phyloP scores from a whole-genome alignment of 345 rosid genomes.

The Eutrema heterophyllum region DNA sequence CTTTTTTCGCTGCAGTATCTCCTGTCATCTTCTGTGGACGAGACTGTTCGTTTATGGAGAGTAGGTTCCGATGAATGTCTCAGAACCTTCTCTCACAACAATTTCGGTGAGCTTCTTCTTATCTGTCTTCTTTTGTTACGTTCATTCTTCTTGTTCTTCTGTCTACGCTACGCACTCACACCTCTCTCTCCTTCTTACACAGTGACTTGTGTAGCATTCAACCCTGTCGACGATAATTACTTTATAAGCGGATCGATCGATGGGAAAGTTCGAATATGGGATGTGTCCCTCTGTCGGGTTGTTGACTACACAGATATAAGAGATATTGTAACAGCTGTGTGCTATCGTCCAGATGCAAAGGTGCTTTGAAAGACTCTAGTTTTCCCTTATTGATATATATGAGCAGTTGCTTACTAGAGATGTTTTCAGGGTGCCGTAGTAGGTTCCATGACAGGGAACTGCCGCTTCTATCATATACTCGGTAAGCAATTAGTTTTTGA shows the following conservation, averaged over 20 bases:
- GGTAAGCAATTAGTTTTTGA: conserved; percentile 7
- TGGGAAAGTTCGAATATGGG: conserved; percentile 83
- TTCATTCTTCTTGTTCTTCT: neutral
- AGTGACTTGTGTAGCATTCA: conserved; percentile 64
- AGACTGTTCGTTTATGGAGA: conserved; percentile 67
- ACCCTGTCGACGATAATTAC: conserved; percentile 51
- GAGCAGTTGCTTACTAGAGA: neutral
- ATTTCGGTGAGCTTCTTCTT: conserved; percentile 41
- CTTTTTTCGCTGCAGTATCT: conserved; percentile 41
- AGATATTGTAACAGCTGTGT: conserved; percentile 69
- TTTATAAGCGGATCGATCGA: conserved; percentile 64
- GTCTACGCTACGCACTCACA: conserved; percentile 1
- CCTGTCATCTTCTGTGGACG: conserved; percentile 60
- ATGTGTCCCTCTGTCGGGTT: conserved; percentile 45
- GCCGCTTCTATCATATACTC: conserved; percentile 43
- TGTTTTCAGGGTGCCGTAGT: conserved; percentile 53
- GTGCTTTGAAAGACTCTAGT: conserved; percentile 21
- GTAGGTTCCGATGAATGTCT: conserved; percentile 50
- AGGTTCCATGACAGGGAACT: conserved; percentile 64
- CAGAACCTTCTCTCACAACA: conserved; percentile 50
- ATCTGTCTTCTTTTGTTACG: neutral
- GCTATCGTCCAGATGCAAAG: conserved; percentile 61
- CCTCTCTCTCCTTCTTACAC: conserved; percentile 8
- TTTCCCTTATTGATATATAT: neutral
- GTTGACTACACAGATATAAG: conserved; percentile 53